These are phyloP conservation scores for Ceratocystis smalleyi DNA, from an alignment of 2,329 filamentous ascomycete genomes.

Conservation along the genomic window DNA sequence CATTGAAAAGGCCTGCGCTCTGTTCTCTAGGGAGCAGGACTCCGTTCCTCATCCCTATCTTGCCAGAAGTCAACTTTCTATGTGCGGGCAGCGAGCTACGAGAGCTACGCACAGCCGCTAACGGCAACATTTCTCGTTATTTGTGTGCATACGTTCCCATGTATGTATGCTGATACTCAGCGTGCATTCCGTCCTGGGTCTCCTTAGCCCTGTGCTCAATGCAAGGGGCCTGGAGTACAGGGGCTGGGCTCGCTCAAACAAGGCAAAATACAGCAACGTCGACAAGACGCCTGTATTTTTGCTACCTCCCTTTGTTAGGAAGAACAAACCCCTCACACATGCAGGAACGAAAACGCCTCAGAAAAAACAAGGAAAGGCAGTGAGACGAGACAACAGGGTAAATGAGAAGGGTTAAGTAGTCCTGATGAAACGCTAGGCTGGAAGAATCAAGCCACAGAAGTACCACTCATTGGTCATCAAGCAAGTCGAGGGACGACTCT, in stretches of 20 bases:
- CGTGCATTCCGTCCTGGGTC: no score
- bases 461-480: background rate
- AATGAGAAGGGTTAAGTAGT: background rate
- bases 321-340: background rate
- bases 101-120: no score
- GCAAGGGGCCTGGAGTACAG: background rate
- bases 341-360: constrained; percentile 1
- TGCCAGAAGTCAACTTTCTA: no score
- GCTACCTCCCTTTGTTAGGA: background rate
- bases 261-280: background rate
- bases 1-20: background rate
- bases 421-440: background rate
- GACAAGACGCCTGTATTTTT: background rate
- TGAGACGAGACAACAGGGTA: background rate
- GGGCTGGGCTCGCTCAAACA: background rate
- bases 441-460: background rate
- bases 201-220: background rate
- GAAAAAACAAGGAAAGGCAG: background rate
- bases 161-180: background rate
- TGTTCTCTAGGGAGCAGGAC: background rate
- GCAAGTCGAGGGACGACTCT: background rate
- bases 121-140: no score
- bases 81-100: no score
- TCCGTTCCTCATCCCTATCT: background rate
- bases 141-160: background rate